Evolutionary conservation across 352 stramenopile species (phyloP), one percentile per base, ranked within the genome.

Genomic region (Globisporangium apiculatum): DNA sequence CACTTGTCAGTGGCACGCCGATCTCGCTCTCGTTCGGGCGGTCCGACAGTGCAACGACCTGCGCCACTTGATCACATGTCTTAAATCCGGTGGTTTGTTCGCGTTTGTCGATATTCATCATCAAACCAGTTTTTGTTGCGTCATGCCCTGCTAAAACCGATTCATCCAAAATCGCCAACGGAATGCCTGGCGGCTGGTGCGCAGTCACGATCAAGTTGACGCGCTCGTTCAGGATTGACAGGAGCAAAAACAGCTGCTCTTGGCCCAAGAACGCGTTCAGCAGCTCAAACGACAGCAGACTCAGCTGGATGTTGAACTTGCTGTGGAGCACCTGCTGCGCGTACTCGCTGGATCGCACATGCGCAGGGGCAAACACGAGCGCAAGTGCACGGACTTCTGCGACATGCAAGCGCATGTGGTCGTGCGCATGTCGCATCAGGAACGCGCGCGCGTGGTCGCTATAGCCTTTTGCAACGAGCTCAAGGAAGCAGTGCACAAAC

Each of bases 251-350:
- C 42, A 91, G 79, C 56, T 83, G 70, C 58, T 84, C 75, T 42
- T 92, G 77, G 51, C 79, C 86, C 55, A 94, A 66, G 57, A 94
- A 91, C 47, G 72, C 72, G 58, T 91, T 83, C 14, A 94, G 74
- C 55, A 94, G 67, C 68, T 94, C 76, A 51, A 94, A 94, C 10
- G 82, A 87, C 10, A 94, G 69, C 71, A 94, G 66, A 56, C 82
- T 92, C 51, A 94, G 65, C 62, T 91, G 72, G 15, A 92, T 67
- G 36, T 89, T 87, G 59, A 94, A 94, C 68, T 92, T 94, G 75
- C 72, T 84, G 51, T 86, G 82, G 37, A 92, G 61, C 31, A 91
- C 75, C 49, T 89, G 78, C 42, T 85, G 69, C 40, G 82, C 80
- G 55, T 91, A 94, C 68, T 94, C 84, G 62, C 81, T 94, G 36